Conservation (phyloP, 2,329 filamentous ascomycete genomes). For the Trichoderma koningiopsis region DNA sequence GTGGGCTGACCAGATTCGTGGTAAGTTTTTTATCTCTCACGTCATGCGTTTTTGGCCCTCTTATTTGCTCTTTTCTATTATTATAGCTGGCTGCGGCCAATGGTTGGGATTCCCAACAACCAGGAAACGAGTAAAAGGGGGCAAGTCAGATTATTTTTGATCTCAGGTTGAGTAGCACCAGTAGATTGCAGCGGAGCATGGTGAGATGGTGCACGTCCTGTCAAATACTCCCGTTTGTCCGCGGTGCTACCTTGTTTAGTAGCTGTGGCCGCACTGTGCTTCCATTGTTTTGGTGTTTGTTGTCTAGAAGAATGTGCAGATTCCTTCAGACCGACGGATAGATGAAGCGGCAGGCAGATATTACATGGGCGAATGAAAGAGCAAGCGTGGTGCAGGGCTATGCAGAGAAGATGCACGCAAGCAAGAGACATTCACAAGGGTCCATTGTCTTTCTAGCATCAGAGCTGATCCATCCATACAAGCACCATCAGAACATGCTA, state of each 20-base stretch:
- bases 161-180: background rate
- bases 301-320: background rate
- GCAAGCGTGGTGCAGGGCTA: background rate
- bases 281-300: background rate
- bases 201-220: background rate
- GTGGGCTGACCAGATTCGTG: slow-evolving; percentile 3
- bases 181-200: background rate
- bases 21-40: background rate
- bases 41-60: background rate
- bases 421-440: background rate
- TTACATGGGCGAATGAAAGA: background rate
- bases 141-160: background rate
- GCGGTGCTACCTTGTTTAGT: background rate
- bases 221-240: background rate
- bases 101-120: background rate
- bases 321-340: background rate
- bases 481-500: background rate
- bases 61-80: background rate
- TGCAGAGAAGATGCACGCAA: background rate
- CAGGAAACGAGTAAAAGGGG: background rate
- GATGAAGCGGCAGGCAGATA: background rate
- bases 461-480: too few relatives aligned
- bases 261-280: background rate
- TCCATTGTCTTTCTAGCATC: background rate
- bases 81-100: background rate